Conservation (phyloP, 106 monocot species). For the Iris macrosiphon region DNA sequence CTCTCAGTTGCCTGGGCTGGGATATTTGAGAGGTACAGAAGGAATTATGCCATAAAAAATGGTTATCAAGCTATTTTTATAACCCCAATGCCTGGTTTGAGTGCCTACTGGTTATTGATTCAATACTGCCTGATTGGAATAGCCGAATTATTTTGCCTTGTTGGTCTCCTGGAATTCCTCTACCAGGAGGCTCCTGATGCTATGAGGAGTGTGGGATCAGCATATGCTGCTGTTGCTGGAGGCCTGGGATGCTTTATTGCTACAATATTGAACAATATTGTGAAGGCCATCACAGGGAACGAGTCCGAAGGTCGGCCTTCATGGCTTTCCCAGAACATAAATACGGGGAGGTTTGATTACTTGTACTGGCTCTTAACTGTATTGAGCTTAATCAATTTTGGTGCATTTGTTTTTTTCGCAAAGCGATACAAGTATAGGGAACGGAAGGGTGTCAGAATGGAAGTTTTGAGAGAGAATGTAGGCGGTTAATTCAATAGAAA, state of each 20-base stretch:
- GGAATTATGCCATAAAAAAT: slow-evolving; percentile 62
- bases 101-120: slow-evolving; percentile 88
- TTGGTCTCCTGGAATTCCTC: slow-evolving; percentile 81
- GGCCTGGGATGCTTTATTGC: slow-evolving; percentile 84
- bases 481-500: neutral
- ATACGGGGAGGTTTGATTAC: slow-evolving; percentile 74
- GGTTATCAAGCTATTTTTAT: slow-evolving; percentile 50
- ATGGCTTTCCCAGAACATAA: slow-evolving; percentile 92
- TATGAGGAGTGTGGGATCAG: slow-evolving; percentile 80
- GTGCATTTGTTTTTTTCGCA: slow-evolving; percentile 56
- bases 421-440: slow-evolving; percentile 62
- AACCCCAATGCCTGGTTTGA: slow-evolving; percentile 61
- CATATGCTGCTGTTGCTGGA: slow-evolving; percentile 92
- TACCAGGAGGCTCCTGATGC: slow-evolving; percentile 96
- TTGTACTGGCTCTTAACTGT: slow-evolving; percentile 75
- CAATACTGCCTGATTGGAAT: slow-evolving; percentile 83
- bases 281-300: slow-evolving; percentile 65
- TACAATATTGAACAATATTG: slow-evolving; percentile 61
- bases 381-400: slow-evolving; percentile 64
- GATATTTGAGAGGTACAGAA: slow-evolving; percentile 65
- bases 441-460: slow-evolving; percentile 9
- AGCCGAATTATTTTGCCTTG: slow-evolving; percentile 86
- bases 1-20: slow-evolving; percentile 78
- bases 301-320: slow-evolving; percentile 42
- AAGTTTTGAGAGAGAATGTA: slow-evolving; percentile 1